A percentile compares a stretch with the other conserved stretches of the same genome.
Conservation (phyloP, 495 filamentous ascomycete species). For the Thermothielavioides terrestris region DNA sequence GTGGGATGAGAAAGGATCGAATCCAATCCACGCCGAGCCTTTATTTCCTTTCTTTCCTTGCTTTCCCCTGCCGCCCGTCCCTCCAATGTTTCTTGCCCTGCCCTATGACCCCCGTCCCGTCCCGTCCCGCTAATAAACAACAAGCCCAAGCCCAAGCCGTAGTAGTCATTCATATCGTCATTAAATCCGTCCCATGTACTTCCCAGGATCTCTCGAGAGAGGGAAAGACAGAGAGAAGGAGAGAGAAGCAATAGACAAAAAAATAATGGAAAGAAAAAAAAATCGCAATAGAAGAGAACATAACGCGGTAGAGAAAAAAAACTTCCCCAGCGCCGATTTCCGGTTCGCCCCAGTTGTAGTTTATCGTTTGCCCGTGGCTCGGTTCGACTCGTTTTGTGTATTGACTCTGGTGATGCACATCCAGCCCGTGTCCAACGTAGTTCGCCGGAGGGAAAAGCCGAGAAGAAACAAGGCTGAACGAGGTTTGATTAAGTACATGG, state of each 20-base stretch:
- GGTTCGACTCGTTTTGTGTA: not conserved
- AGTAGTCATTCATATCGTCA: conserved; percentile 14
- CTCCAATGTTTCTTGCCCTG: not conserved
- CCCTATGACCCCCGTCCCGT: not conserved
- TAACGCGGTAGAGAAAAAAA: too few relatives aligned
- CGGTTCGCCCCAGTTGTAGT: not conserved
- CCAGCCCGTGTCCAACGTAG: conserved; percentile 8
- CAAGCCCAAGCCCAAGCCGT: not conserved
- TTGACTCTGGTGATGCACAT: not conserved
- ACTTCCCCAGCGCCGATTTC: not conserved
- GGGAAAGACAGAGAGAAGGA: too few relatives aligned
- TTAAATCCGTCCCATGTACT: conserved; percentile 10
- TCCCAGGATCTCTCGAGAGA: not conserved
- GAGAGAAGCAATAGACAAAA: too few relatives aligned
- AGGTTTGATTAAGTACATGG: conserved; percentile 1
- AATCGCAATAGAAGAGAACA: too few relatives aligned
- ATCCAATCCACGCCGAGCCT: too few relatives aligned
- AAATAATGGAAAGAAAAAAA: not conserved
- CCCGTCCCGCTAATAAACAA: too few relatives aligned
- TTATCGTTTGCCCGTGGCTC: not conserved
- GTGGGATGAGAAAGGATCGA: too few relatives aligned
- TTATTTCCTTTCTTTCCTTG: too few relatives aligned
- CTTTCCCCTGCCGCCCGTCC: not conserved
- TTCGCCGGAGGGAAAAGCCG: conserved; percentile 1
- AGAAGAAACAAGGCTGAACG: not conserved